Percentiles rank a stretch among this genome's conserved stretches.
Evolutionary conservation across 306 rosid species (phyloP).

Genomic region (Oxytropis ochrocephala): DNA sequence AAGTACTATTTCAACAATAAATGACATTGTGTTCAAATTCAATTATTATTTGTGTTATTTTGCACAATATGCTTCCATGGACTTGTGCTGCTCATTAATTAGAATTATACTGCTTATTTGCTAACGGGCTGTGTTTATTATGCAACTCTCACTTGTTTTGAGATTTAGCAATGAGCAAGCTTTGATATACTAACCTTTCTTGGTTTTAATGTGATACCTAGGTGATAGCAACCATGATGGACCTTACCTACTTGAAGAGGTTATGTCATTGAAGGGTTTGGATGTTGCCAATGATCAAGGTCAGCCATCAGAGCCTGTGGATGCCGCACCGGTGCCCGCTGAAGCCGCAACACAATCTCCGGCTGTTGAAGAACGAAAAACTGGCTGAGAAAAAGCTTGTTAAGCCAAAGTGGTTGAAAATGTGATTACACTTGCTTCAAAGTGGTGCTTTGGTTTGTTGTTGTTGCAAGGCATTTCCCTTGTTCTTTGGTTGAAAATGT

Average conservation of each 20-base stretch:
- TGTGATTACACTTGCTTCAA: slow-evolving; percentile 32
- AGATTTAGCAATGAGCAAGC: background rate
- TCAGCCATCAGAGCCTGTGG: slow-evolving; percentile 34
- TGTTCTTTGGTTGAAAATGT: too few species aligned
- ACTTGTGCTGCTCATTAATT: background rate
- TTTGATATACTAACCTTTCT: background rate
- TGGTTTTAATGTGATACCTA: slow-evolving; percentile 15
- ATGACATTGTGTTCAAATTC: background rate
- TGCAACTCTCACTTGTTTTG: background rate
- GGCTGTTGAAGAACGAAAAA: slow-evolving; percentile 50
- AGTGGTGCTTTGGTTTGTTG: background rate
- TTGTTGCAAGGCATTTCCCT: slow-evolving; percentile 5
- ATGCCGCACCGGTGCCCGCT: slow-evolving; percentile 22
- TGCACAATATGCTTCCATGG: background rate
- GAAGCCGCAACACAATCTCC: slow-evolving; percentile 31
- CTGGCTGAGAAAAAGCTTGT: slow-evolving; percentile 56
- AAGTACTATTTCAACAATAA: background rate
- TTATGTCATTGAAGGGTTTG: slow-evolving; percentile 62
- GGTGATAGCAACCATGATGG: slow-evolving; percentile 36
- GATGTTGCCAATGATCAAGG: slow-evolving; percentile 32
- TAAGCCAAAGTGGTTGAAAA: slow-evolving; percentile 86
- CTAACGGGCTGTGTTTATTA: background rate
- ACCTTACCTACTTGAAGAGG: slow-evolving; percentile 55
- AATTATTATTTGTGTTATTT: background rate
- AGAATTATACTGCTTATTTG: background rate